Evolutionary conservation across 305 asterid species (phyloP), one percentile per base, ranked within the genome.

Genomic region (Fraxinus nigra): DNA sequence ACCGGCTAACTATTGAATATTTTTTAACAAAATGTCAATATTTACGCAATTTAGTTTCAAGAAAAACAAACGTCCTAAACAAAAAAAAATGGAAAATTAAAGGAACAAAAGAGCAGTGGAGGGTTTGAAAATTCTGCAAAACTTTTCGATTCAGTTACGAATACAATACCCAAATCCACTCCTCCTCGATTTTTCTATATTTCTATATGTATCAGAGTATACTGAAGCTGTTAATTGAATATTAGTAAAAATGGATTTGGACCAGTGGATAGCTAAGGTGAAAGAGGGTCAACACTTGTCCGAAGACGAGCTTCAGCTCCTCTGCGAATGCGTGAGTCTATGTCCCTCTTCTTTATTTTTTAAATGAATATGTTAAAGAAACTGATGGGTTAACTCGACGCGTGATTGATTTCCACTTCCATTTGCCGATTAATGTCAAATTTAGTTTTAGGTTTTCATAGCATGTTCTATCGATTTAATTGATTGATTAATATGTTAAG

Each of bases 251-350:
- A 87, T 87, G 90, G 87, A 87, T 87, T 86, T 89, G 87, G 92
- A 89, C 88, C 83, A 79, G 88, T 89, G 92, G 92, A 86, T 89
- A 54, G 32, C 81, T 14, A 84, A 84, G 83, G 92, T 87, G 77
- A 87, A 89, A 79, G 92, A 89, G 18, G 89, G 87, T 13, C 89
- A 85, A 34, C 86, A 85, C 85, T 84, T 87, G 82, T 81, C 87
- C 5, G 90, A 87, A 79, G 85, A 87, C 75, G 90, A 87, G 79
- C 87, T 87, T 69, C 90, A 87, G 81, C 90, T 87, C 72, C 88
- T 87, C 34, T 87, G 88, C 80, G 90, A 87, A 85, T 87, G 85
- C 77, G 90, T 87, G 81, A 77, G 81, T 40, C 14, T 22, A 3
- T 16, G 37, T 18, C 40, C 80, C 3, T 73, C 32, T 14, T 35